Evolutionary conservation across 2,329 filamentous ascomycete species (phyloP).

Genomic region (Sarocladiaceae sp.): DNA sequence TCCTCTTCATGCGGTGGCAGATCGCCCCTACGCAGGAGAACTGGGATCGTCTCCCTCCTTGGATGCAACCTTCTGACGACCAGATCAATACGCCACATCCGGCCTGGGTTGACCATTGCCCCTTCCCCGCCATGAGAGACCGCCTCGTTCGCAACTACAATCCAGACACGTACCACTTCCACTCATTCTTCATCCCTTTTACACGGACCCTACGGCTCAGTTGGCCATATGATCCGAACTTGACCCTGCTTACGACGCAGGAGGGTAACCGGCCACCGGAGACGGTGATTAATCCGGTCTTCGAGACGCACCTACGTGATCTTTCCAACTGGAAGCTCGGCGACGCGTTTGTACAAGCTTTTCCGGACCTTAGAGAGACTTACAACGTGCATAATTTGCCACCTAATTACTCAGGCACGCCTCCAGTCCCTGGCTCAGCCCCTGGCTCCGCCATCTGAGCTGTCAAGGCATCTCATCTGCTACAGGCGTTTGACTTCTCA

Average conservation of each 20-base stretch:
- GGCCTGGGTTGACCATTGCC: constrained; percentile 75
- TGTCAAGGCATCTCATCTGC: no score
- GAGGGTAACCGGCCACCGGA: constrained; percentile 44
- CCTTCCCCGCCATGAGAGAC: constrained; percentile 73
- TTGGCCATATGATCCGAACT: constrained; percentile 74
- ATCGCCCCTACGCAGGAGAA: constrained; percentile 74
- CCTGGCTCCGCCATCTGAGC: background rate
- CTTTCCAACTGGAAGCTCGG: constrained; percentile 80
- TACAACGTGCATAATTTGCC: constrained; percentile 19
- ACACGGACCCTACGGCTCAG: constrained; percentile 71
- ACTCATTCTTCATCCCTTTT: constrained; percentile 78
- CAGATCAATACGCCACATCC: constrained; percentile 67
- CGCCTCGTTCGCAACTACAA: constrained; percentile 47
- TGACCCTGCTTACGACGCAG: constrained; percentile 57
- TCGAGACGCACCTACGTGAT: constrained; percentile 70
- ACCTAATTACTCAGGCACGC: background rate
- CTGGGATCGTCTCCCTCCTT: constrained; percentile 69
- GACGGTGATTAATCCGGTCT: constrained; percentile 77
- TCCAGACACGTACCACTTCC: constrained; percentile 54
- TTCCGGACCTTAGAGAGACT: constrained; percentile 40
- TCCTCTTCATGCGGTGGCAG: constrained; percentile 79
- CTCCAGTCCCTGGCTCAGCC: background rate
- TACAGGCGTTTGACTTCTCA: no score
- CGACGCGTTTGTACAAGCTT: constrained; percentile 56
- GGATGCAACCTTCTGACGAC: constrained; percentile 58